A percentile compares a stretch with the other conserved stretches of the same genome.
Conservation (phyloP, 2,329 filamentous ascomycete genomes). For the Pseudovirgaria hyperparasitica region DNA sequence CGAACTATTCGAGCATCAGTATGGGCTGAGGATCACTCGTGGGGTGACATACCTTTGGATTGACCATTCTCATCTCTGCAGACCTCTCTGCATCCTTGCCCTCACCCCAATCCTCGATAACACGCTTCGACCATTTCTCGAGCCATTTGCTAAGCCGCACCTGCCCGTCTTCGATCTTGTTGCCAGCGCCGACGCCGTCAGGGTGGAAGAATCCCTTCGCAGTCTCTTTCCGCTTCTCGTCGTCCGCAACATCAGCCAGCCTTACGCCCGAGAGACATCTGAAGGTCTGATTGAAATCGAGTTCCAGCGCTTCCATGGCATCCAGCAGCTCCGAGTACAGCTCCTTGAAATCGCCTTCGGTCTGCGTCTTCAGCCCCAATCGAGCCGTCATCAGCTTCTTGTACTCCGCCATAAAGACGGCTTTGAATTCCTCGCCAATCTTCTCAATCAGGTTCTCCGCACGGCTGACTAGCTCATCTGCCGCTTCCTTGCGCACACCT, state of each 20-base stretch:
- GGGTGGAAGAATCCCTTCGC: slow-evolving; percentile 69
- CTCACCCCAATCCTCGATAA: slow-evolving; percentile 64
- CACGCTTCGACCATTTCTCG: slow-evolving; percentile 57
- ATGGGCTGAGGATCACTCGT: background rate
- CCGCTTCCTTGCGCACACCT: slow-evolving; percentile 58
- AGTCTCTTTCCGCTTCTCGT: slow-evolving; percentile 48
- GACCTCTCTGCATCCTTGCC: slow-evolving; percentile 49
- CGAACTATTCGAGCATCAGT: slow-evolving; percentile 41
- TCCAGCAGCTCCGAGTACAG: slow-evolving; percentile 77
- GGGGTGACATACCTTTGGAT: slow-evolving; percentile 52
- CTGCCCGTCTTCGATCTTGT: slow-evolving; percentile 45
- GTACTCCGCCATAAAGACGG: slow-evolving; percentile 80
- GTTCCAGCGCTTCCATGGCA: slow-evolving; percentile 63
- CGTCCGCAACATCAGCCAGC: slow-evolving; percentile 49
- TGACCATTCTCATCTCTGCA: slow-evolving; percentile 67
- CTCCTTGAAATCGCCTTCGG: slow-evolving; percentile 63
- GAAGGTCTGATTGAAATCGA: slow-evolving; percentile 95
- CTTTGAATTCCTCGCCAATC: slow-evolving; percentile 76
- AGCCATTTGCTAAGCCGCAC: slow-evolving; percentile 67
- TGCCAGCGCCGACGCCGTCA: slow-evolving; percentile 50
- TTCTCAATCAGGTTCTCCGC: slow-evolving; percentile 76
- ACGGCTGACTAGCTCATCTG: slow-evolving; percentile 57
- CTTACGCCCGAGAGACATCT: slow-evolving; percentile 57
- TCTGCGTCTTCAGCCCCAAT: slow-evolving; percentile 59
- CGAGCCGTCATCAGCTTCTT: slow-evolving; percentile 69